Conservation (phyloP, 2,329 filamentous ascomycete genomes). For the Madurella fahalii region DNA sequence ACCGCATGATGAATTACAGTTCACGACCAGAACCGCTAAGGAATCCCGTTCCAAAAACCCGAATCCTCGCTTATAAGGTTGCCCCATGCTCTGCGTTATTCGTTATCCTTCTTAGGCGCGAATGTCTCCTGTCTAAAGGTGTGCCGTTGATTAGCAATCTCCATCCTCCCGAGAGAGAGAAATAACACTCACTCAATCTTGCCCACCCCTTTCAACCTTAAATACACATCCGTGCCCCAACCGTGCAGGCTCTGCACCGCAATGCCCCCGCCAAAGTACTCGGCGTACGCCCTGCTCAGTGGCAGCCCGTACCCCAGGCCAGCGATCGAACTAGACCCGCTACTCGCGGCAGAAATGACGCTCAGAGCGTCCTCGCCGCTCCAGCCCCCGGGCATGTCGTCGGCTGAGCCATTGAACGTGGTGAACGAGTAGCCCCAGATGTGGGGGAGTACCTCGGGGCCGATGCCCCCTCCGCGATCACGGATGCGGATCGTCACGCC, state of each 20-base stretch:
- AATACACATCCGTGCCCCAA: conserved; percentile 75
- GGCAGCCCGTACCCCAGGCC: conserved; percentile 91
- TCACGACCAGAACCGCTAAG: too few species aligned
- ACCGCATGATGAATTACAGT: too few species aligned
- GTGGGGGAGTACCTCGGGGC: conserved; percentile 73
- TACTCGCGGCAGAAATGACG: conserved; percentile 67
- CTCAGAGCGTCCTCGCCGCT: conserved; percentile 63
- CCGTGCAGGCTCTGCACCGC: conserved; percentile 93
- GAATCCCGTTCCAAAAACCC: too few species aligned
- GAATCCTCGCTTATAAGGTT: too few species aligned
- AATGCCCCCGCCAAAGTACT: conserved; percentile 96
- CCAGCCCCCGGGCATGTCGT: conserved; percentile 37
- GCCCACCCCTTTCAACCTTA: conserved; percentile 60
- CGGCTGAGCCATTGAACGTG: conserved; percentile 69
- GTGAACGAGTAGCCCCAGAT: conserved; percentile 99
- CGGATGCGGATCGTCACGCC: conserved; percentile 94
- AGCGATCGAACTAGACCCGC: conserved; percentile 78
- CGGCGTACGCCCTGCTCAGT: conserved; percentile 85
- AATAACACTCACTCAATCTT: conserved; percentile 40
- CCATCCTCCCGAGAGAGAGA: not conserved
- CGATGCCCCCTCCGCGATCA: conserved; percentile 91
- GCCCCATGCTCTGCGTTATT: too few species aligned
- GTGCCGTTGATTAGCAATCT: too few species aligned
- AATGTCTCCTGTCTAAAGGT: too few species aligned
- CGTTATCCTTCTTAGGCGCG: too few species aligned